Percentiles rank a stretch among this genome's conserved stretches.
Conservation (phyloP, 2,329 filamentous ascomycete genomes). For the Colletotrichum somersetense region DNA sequence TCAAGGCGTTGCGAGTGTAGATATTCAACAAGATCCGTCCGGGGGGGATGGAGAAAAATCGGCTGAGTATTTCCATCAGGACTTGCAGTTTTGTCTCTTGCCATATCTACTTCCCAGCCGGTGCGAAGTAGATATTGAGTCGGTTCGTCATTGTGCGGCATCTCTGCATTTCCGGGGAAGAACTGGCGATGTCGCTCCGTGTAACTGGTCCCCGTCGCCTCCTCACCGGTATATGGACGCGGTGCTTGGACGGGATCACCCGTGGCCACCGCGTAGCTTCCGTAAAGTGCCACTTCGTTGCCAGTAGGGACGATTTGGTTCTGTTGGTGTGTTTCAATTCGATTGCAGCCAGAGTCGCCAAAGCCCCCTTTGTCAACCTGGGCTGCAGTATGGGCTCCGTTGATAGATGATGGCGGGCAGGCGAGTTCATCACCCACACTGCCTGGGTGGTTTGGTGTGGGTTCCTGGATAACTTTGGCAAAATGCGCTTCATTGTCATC, state of each 20-base stretch:
- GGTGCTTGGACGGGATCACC: neutral
- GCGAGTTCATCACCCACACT: neutral
- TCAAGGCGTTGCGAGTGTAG: conserved; percentile 16
- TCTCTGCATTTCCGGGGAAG: neutral
- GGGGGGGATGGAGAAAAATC: conserved; percentile 6
- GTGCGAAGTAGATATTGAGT: conserved; percentile 6
- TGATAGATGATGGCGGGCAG: neutral
- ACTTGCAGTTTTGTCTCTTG: conserved; percentile 29
- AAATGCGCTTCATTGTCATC: neutral
- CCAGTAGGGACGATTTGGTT: neutral
- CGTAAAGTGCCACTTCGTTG: neutral
- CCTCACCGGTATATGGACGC: neutral
- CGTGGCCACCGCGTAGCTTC: neutral
- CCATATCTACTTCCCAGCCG: conserved; percentile 33
- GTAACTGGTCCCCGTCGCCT: neutral
- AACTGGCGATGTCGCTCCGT: too few species aligned
- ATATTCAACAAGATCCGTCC: neutral
- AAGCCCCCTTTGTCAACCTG: neutral
- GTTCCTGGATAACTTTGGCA: neutral
- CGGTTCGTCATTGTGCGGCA: neutral
- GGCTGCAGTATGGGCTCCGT: neutral
- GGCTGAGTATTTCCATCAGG: neutral
- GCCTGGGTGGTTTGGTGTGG: neutral
- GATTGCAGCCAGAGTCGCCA: too few species aligned
- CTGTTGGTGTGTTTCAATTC: neutral